Base-by-base conservation (phyloP, 192 early-diverging fungal species). In the Podila verticillata region DNA sequence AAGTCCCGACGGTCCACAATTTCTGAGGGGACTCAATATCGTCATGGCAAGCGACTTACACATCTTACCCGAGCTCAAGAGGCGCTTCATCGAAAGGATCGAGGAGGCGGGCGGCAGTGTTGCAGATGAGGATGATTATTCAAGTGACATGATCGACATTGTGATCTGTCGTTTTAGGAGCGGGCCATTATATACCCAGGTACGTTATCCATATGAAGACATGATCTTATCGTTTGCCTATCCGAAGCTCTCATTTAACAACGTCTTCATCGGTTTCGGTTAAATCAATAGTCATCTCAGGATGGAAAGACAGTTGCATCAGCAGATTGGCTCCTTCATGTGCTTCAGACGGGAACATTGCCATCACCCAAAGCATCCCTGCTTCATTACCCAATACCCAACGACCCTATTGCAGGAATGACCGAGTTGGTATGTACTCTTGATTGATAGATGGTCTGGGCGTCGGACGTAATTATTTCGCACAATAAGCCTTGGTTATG, bases 351-450 rank as follows among this genome's bases (percentile, higher is more conserved):
- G 20, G 70, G 80, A 15, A 48, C 56, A 7, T 20, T 89, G 12
- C 54, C 73, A 15, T 75, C 83, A 0, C 91, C 91, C 13, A 83
- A 74, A 24, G 63, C 64, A 19, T 75, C 72, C 1, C 28, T 89
- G 9, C 72, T 90, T 30, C 86, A 91, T 73, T 92, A 90, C 61
- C 90, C 90, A 17, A 66, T 75, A 24, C 91, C 91, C 12, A 73
- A 60, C 9, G 67, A 68, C 0, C 73, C 81, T 1, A 66, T 91
- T 17, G 74, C 77, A 20, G 89, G 82, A 5, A 87, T 92, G 83
- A 49, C 63, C 24, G 51, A 54, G 8, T 26, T 24, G 5, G 36
- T 58, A 19, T 51, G n/a, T 30, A 26, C 24, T 44, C n/a, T 32
- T 19, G 24, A 61, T 4, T 26, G 7, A 31, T 28, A 7, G 5